Percentiles rank a stretch among this genome's conserved stretches.
Evolutionary conservation across 1,284 basidiomycete species (phyloP).

Genomic region (Ceratobasidium sp.): DNA sequence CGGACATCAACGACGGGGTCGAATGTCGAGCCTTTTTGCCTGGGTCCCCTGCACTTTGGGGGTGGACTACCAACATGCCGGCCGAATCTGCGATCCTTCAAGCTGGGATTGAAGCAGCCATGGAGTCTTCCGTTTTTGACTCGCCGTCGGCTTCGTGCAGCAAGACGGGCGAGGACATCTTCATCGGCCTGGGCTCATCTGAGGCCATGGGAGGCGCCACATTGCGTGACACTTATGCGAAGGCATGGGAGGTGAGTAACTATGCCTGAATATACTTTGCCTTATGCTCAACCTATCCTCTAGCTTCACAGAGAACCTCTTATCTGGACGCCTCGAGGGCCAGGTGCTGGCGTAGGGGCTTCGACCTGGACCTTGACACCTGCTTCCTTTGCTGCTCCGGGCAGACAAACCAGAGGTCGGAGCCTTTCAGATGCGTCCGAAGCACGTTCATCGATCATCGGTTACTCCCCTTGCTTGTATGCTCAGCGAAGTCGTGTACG

Average conservation of each 20-base stretch:
- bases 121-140: conserved; percentile 31
- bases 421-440: conserved; percentile 37
- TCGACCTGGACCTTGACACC: conserved; percentile 40
- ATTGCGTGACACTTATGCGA: conserved; percentile 36
- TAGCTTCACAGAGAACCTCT: conserved; percentile 39
- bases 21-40: conserved; percentile 40
- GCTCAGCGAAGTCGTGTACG: conserved; percentile 24
- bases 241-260: conserved; percentile 40
- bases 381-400: conserved; percentile 11
- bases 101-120: conserved; percentile 29
- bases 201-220: conserved; percentile 41
- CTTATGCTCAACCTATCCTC: background rate
- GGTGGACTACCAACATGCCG: conserved; percentile 36
- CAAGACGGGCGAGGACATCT: background rate
- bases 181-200: conserved; percentile 29
- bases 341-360: conserved; percentile 25
- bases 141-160: conserved; percentile 23
- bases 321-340: conserved; percentile 39
- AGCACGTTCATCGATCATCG: conserved; percentile 24
- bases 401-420: conserved; percentile 13
- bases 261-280: background rate
- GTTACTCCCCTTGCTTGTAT: conserved; percentile 25
- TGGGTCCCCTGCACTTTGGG: conserved; percentile 40
- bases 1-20: conserved; percentile 34
- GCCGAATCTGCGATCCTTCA: conserved; percentile 36